Base-by-base conservation (phyloP, 148 eudicot species). In the Salicornia ramosissima region DNA sequence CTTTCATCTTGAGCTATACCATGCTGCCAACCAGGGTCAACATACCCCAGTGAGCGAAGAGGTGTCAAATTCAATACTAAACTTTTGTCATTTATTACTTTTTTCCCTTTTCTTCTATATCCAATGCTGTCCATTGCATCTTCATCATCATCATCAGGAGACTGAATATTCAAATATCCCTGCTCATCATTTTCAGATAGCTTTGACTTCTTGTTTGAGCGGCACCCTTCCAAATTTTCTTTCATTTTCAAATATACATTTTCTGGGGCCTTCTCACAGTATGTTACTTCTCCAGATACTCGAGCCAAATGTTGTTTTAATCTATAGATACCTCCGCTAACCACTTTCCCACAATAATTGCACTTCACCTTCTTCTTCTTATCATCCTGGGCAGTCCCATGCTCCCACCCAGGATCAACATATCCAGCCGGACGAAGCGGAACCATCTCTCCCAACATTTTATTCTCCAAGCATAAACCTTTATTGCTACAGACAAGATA, bases 11-110 rank as follows among this genome's bases (percentile, higher is more conserved):
- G 97, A 75, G 96, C 91, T 73, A 86, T 86, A 54, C 96, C 97
- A 83, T 92, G 87, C 72, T 92, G 96, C 97, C 97, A 92, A 55
- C 97, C 97, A 69, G 97, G 97, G 74, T 92, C 97, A 80, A 90
- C 88, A 73, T 92, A 92, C 78, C 96, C 96, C 58, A 89, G 72
- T 11, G 97, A 92, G 46, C 96, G 89, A 71, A 89, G 97, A 79
- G 97, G 93, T 31, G 87, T 83, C 80, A 83, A 80, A 81, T 86
- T 86, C 54, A 83, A 77, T 12, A 82, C 79, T 71, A 85, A 73
- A 76, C 85, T 87, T 77, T 82, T 83, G 59, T 88, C 90, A 65
- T 78, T 77, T 62, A 81, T 73, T 57, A 85, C 74, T 45, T 79
- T 85, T 75, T 92, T 89, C 69, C 97, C 96, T 74, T 88, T 89